phyloP scores from a whole-genome alignment of 495 filamentous ascomycete genomes.

The Penicillium alfredii region DNA sequence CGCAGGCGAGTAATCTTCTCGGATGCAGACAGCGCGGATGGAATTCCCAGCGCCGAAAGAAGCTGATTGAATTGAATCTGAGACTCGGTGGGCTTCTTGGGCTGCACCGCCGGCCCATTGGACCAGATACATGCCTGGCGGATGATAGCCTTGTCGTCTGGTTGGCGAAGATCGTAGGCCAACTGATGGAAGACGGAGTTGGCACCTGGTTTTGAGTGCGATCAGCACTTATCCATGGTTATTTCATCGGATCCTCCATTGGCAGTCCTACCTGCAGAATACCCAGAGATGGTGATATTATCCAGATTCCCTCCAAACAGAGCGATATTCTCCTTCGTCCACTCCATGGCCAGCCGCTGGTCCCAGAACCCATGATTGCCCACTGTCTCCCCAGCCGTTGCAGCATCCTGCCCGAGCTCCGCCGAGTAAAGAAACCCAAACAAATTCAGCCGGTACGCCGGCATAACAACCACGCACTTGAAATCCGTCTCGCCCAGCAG shows the following conservation, averaged over 20 bases:
- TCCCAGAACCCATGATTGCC: constrained; percentile 68
- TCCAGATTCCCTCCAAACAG: constrained; percentile 57
- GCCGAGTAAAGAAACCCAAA: constrained; percentile 60
- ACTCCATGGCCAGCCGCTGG: constrained; percentile 57
- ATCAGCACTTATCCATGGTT: too few relatives aligned
- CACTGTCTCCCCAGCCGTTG: constrained; percentile 30
- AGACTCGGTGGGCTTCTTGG: constrained; percentile 38
- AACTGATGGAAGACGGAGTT: constrained; percentile 59
- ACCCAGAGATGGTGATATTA: constrained; percentile 60
- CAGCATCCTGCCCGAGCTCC: constrained; percentile 48
- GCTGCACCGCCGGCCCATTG: constrained; percentile 51
- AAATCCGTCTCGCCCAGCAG: constrained; percentile 44
- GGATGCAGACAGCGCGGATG: constrained; percentile 26
- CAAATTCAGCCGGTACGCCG: constrained; percentile 63
- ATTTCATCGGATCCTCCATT: too few relatives aligned
- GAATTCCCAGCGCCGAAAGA: constrained; percentile 41
- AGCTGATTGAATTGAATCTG: constrained; percentile 54
- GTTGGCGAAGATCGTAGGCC: constrained; percentile 47
- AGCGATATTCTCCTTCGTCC: constrained; percentile 55
- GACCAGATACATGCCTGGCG: constrained; percentile 48
- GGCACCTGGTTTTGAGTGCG: too few relatives aligned
- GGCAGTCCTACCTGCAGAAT: constrained; percentile 57
- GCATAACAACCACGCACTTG: constrained; percentile 54
- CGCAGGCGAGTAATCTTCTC: constrained; percentile 47
- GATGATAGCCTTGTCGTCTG: constrained; percentile 34